A percentile compares a stretch with the other conserved stretches of the same genome.
Conservation (phyloP, 2,329 filamentous ascomycete species). For the Aspergillus hiratsukae region DNA sequence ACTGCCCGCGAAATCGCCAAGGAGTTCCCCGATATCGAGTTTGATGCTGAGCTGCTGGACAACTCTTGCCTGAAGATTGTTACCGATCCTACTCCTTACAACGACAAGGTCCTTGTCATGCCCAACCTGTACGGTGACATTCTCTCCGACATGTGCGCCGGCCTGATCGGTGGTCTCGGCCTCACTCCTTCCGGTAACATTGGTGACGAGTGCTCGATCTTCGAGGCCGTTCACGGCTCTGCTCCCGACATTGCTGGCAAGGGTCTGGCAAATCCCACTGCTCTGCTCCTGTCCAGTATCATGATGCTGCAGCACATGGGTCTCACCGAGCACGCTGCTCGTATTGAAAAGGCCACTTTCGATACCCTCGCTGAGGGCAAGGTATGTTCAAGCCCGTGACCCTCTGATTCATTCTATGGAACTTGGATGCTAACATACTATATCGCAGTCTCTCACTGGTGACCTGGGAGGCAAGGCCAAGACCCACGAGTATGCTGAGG, state of each 20-base stretch:
- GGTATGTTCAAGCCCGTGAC: slow-evolving; percentile 37
- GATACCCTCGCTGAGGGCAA: slow-evolving; percentile 94
- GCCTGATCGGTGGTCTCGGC: slow-evolving; percentile 94
- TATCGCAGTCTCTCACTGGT: slow-evolving; percentile 68
- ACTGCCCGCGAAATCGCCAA: slow-evolving; percentile 81
- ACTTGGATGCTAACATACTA: slow-evolving; percentile 9
- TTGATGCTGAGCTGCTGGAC: slow-evolving; percentile 96
- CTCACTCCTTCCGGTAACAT: slow-evolving; percentile 98
- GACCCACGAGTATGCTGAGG: slow-evolving; percentile 88
- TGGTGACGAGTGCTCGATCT: slow-evolving; percentile 98
- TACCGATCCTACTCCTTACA: slow-evolving; percentile 92
- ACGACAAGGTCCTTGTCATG: slow-evolving; percentile 97
- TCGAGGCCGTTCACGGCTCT: slow-evolving; percentile 97
- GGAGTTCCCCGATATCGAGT: slow-evolving; percentile 93
- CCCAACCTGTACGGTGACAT: slow-evolving; percentile 99
- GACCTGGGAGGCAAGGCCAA: slow-evolving; percentile 95
- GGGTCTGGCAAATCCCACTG: slow-evolving; percentile 94
- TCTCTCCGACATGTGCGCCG: slow-evolving; percentile 98
- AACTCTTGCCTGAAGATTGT: slow-evolving; percentile 99
- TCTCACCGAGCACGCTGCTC: slow-evolving; percentile 73
- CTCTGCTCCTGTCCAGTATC: slow-evolving; percentile 89
- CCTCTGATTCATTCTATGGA: background rate
- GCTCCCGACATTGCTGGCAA: slow-evolving; percentile 96
- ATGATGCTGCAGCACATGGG: slow-evolving; percentile 99
- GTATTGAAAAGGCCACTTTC: slow-evolving; percentile 93